A percentile compares a stretch with the other conserved stretches of the same genome.
Evolutionary conservation across 768 basidiomycete species (phyloP).

Genomic region (Podaxis sp.): DNA sequence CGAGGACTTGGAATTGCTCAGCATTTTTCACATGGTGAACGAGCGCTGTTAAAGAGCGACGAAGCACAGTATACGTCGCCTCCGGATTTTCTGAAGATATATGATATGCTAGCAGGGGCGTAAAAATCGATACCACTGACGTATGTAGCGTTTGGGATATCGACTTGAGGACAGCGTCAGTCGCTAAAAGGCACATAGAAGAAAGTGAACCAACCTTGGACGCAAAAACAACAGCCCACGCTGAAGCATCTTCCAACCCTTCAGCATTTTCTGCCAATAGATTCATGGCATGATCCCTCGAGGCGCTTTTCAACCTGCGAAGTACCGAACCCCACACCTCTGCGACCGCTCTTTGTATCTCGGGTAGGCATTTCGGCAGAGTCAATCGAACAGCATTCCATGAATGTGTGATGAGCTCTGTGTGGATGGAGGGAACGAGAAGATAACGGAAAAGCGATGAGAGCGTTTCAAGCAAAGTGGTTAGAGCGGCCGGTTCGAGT

Average conservation of each 20-base stretch:
- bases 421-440: conserved; percentile 62
- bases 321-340: conserved; percentile 87
- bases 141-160: conserved; percentile 84
- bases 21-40: conserved; percentile 79
- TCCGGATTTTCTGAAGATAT: conserved; percentile 40
- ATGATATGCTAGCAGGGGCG: conserved; percentile 56
- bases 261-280: conserved; percentile 52
- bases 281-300: conserved; percentile 54
- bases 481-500: conserved; percentile 60
- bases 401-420: conserved; percentile 53
- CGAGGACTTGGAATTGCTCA: conserved; percentile 59
- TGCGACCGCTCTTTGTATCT: conserved; percentile 75
- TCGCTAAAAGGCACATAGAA: conserved; percentile 1
- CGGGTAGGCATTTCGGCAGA: conserved; percentile 61
- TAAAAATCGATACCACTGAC: conserved; percentile 60
- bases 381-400: conserved; percentile 55
- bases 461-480: conserved; percentile 65
- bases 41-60: conserved; percentile 74
- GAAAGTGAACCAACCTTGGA: conserved; percentile 58
- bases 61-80: conserved; percentile 54
- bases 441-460: conserved; percentile 72
- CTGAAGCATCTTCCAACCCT: conserved; percentile 59
- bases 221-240: conserved; percentile 75
- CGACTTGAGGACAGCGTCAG: conserved; percentile 45
- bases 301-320: conserved; percentile 64